Evolutionary conservation across 2,329 filamentous ascomycete genomes (phyloP).

Genomic region (Botrytis cinerea): DNA sequence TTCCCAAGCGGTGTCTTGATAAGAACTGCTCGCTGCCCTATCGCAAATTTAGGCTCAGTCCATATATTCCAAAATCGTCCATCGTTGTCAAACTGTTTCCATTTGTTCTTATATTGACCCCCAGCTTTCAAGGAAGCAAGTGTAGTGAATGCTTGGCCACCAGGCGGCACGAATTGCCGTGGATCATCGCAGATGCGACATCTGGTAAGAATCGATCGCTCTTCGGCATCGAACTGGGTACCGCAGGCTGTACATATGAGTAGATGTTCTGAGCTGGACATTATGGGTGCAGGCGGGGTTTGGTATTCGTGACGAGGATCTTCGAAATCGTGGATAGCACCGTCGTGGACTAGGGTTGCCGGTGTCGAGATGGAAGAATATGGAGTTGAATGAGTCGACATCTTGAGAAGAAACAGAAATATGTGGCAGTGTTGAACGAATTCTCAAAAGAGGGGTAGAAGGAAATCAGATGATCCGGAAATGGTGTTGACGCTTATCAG

Average conservation of each 20-base stretch:
- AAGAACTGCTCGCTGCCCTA: constrained; percentile 74
- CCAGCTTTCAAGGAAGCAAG: constrained; percentile 49
- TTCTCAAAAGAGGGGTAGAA: neutral
- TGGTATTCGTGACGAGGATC: constrained; percentile 29
- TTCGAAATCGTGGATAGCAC: constrained; percentile 28
- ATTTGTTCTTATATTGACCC: constrained; percentile 53
- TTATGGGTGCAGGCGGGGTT: constrained; percentile 27
- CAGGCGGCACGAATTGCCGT: constrained; percentile 66
- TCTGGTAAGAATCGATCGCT: constrained; percentile 50
- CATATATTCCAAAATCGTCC: constrained; percentile 49
- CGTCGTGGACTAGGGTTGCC: constrained; percentile 19
- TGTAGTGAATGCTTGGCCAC: constrained; percentile 67
- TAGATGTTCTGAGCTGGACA: constrained; percentile 39
- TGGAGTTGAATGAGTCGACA: constrained; percentile 15
- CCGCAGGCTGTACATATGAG: constrained; percentile 70
- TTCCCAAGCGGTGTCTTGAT: constrained; percentile 67
- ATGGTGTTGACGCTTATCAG: neutral
- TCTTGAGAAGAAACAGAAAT: neutral
- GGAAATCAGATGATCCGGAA: neutral
- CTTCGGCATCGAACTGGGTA: constrained; percentile 63
- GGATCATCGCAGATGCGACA: constrained; percentile 76
- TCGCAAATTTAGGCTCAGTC: constrained; percentile 63
- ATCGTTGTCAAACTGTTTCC: constrained; percentile 51
- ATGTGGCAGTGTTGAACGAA: neutral
- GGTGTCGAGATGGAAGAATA: constrained; percentile 16